These are phyloP conservation scores for Cercophora sp. DNA, from an alignment of 495 filamentous ascomycete genomes.

Conservation along the genomic window DNA sequence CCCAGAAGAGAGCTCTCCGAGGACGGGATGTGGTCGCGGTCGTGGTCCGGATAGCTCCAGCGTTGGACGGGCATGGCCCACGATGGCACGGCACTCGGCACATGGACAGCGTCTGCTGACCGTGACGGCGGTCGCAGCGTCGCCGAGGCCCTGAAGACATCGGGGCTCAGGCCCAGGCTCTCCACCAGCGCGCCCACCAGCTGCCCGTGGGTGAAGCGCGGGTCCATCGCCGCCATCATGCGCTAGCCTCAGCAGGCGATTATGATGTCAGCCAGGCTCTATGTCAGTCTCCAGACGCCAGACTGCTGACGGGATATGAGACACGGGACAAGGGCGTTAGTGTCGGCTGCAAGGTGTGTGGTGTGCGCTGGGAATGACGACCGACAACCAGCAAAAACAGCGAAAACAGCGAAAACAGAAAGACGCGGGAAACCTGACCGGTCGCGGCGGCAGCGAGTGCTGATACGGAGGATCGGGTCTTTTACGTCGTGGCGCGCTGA, in stretches of 20 bases:
- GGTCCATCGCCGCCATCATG: constrained; percentile 11
- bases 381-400: not conserved
- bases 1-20: not conserved
- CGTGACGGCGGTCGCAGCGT: not conserved
- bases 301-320: too few species aligned
- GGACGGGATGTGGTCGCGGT: not conserved
- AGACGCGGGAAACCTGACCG: not conserved
- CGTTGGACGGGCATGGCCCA: not conserved
- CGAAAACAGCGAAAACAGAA: not conserved
- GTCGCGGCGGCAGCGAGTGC: too few species aligned
- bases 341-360: too few species aligned
- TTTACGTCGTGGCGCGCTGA: not conserved
- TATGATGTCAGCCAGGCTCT: too few species aligned
- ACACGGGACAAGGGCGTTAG: too few species aligned
- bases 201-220: constrained; percentile 15
- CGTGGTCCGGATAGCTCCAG: not conserved
- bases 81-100: not conserved
- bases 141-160: not conserved
- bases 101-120: not conserved
- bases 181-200: constrained; percentile 10
- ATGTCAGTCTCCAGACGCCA: too few species aligned
- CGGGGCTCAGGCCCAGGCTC: constrained; percentile 12
- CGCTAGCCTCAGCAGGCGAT: too few species aligned
- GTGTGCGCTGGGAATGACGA: too few species aligned
- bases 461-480: not conserved